Percentiles rank a stretch among this genome's conserved stretches.
Evolutionary conservation across 2,329 filamentous ascomycete genomes (phyloP).

Genomic region (Colletotrichum cuscutae): DNA sequence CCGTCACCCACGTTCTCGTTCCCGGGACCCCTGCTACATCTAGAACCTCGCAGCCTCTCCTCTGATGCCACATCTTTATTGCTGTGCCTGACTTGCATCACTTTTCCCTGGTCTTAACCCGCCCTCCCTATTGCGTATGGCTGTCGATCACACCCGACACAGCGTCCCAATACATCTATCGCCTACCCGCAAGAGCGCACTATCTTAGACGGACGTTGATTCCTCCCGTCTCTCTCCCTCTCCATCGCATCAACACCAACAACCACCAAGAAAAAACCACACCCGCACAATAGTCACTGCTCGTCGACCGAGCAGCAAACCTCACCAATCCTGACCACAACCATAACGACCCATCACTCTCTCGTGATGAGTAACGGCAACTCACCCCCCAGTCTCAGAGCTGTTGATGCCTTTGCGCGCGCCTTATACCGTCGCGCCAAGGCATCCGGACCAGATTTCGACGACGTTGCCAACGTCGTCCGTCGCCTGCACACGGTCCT

Average conservation of each 20-base stretch:
- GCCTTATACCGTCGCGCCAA: conserved; percentile 65
- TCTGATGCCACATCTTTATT: conserved; percentile 31
- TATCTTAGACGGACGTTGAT: background rate
- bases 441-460: conserved; percentile 59
- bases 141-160: conserved; percentile 24
- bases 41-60: conserved; percentile 9
- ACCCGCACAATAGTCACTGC: background rate
- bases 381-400: conserved; percentile 60
- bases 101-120: conserved; percentile 29
- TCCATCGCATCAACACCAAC: background rate
- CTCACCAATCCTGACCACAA: conserved; percentile 21
- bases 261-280: background rate
- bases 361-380: conserved; percentile 43
- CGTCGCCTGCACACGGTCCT: conserved; percentile 65
- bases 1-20: conserved; percentile 29
- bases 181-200: conserved; percentile 29
- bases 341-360: conserved; percentile 14
- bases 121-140: conserved; percentile 28
- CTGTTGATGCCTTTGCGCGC: conserved; percentile 65
- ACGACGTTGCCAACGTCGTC: conserved; percentile 60
- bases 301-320: conserved; percentile 16
- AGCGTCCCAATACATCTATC: conserved; percentile 2
- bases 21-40: background rate
- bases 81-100: conserved; percentile 27
- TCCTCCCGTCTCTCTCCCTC: background rate